Evolutionary conservation across 352 stramenopile species (phyloP).

Genomic region (Aphanomyces invadans): DNA sequence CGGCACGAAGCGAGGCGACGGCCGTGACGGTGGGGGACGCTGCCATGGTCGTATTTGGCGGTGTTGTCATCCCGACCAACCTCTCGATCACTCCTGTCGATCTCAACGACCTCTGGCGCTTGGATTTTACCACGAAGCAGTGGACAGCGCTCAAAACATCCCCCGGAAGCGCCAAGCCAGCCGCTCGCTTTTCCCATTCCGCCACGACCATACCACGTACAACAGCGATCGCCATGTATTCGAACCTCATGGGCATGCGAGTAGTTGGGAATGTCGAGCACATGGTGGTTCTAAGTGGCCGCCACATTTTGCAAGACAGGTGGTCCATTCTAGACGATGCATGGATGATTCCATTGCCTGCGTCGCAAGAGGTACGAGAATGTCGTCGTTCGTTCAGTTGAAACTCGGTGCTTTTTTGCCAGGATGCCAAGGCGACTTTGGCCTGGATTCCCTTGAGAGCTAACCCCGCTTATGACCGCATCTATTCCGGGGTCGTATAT

Average conservation of each 20-base stretch:
- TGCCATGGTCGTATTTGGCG: conserved; percentile 10
- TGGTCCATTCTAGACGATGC: conserved; percentile 15
- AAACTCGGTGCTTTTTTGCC: no score
- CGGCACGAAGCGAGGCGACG: conserved; percentile 17
- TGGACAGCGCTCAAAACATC: conserved; percentile 3
- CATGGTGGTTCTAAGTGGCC: conserved; percentile 13
- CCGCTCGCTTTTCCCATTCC: conserved; percentile 15
- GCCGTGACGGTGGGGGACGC: neutral
- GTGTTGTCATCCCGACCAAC: neutral
- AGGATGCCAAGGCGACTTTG: neutral
- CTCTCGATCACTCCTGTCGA: neutral
- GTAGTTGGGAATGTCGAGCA: neutral
- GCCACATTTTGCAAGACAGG: conserved; percentile 1
- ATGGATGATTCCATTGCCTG: conserved; percentile 20
- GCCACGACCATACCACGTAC: conserved; percentile 7
- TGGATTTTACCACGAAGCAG: conserved; percentile 7
- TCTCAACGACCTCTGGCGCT: conserved; percentile 16
- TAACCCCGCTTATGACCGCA: neutral
- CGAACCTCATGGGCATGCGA: neutral
- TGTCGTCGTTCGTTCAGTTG: no score
- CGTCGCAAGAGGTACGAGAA: conserved; percentile 13
- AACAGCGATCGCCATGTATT: neutral
- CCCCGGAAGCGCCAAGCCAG: neutral
- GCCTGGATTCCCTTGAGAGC: neutral
- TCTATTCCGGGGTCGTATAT: conserved; percentile 3